phyloP scores from a whole-genome alignment of 495 filamentous ascomycete genomes.

The Geopyxis carbonaria region DNA sequence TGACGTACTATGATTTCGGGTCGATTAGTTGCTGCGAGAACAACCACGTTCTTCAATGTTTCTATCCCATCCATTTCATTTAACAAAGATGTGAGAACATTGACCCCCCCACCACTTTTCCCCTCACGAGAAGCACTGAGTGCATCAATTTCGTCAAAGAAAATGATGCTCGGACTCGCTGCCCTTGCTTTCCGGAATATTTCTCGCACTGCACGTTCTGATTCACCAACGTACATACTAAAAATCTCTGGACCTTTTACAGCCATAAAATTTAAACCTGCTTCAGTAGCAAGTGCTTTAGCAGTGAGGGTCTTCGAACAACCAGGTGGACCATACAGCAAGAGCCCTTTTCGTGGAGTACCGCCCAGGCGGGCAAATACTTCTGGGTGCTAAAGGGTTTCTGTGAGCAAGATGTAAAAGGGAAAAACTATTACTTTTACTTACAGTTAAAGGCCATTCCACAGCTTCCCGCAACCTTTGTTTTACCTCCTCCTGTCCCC shows the following conservation, averaged over 20 bases:
- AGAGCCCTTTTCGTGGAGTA: conserved; percentile 60
- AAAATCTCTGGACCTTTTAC: conserved; percentile 93
- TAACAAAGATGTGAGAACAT: conserved; percentile 77
- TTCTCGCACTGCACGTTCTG: conserved; percentile 72
- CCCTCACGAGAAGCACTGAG: conserved; percentile 59
- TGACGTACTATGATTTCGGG: conserved; percentile 49
- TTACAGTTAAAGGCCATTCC: conserved; percentile 49
- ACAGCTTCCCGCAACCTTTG: conserved; percentile 45
- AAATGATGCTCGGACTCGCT: conserved; percentile 82
- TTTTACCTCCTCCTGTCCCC: conserved; percentile 71
- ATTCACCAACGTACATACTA: conserved; percentile 96
- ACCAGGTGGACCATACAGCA: conserved; percentile 87
- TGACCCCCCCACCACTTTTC: conserved; percentile 40
- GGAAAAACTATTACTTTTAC: conserved; percentile 20
- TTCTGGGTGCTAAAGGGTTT: conserved; percentile 41
- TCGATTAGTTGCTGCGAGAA: conserved; percentile 89
- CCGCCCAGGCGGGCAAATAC: conserved; percentile 41
- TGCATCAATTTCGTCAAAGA: conserved; percentile 96
- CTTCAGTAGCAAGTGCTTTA: conserved; percentile 81
- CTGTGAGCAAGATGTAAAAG: conserved; percentile 7
- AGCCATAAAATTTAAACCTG: conserved; percentile 83
- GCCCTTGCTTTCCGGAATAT: conserved; percentile 76
- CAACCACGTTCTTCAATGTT: conserved; percentile 60
- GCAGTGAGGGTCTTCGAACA: conserved; percentile 93
- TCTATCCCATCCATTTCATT: conserved; percentile 98